These are phyloP conservation scores for Yamagishiella unicocca DNA, from an alignment of 139 green algal species.

Conservation along the genomic window DNA sequence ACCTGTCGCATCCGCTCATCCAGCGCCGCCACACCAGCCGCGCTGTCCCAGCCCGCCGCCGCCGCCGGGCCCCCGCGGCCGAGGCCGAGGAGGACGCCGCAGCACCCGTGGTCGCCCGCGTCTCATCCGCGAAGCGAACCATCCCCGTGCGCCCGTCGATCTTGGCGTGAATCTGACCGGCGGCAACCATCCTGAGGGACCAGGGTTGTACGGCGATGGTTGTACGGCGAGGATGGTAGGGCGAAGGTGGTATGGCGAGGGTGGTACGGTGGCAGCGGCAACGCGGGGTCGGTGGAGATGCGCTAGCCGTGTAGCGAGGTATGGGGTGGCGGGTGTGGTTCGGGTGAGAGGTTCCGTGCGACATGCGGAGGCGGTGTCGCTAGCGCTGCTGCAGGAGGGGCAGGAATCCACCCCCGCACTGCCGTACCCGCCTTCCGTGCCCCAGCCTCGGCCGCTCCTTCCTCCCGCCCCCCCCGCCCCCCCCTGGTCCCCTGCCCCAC, in stretches of 20 bases:
- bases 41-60: not conserved
- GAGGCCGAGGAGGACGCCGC: not conserved
- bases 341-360: too few relatives aligned
- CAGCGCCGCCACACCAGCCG: not conserved
- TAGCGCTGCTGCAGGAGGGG: not conserved
- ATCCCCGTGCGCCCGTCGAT: constrained; percentile 74
- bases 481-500: constrained; percentile 17
- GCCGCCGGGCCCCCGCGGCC: not conserved
- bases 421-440: too few relatives aligned
- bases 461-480: not conserved
- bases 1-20: not conserved
- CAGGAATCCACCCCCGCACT: not conserved
- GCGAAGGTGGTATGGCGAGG: too few relatives aligned
- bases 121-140: constrained; percentile 83
- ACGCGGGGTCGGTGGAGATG: too few relatives aligned
- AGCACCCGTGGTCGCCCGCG: too few relatives aligned
- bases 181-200: constrained; percentile 71
- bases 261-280: too few relatives aligned
- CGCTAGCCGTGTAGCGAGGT: too few relatives aligned
- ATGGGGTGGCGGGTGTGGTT: too few relatives aligned
- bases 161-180: constrained; percentile 80
- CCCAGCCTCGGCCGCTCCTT: not conserved
- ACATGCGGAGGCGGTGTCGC: not conserved
- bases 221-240: too few relatives aligned
- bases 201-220: not conserved